Conservation (phyloP, 768 basidiomycete genomes). For the Mycena polygramma region DNA sequence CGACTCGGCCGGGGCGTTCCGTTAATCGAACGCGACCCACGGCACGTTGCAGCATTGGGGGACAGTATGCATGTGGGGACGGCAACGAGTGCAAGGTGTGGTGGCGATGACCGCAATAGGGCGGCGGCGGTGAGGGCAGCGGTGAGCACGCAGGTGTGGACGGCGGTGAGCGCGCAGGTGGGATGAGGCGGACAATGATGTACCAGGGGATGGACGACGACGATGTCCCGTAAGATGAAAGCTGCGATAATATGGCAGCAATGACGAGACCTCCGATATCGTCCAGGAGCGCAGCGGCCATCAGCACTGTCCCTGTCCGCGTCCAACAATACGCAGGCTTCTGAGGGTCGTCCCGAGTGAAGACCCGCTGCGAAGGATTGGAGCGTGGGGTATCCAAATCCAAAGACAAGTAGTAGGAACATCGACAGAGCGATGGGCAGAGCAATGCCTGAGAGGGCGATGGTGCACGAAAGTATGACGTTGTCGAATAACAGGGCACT, state of each 20-base stretch:
- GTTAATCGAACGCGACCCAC: no score
- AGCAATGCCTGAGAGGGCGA: slow-evolving; percentile 65
- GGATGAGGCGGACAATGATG: slow-evolving; percentile 64
- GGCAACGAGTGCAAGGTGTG: no score
- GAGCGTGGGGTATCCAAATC: slow-evolving; percentile 55
- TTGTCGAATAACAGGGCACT: slow-evolving; percentile 59
- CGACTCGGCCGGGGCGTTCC: no score
- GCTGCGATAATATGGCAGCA: slow-evolving; percentile 62
- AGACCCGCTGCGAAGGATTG: slow-evolving; percentile 76
- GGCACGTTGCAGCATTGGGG: no score
- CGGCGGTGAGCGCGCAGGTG: no score
- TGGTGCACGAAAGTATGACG: slow-evolving; percentile 59
- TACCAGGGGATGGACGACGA: slow-evolving; percentile 42
- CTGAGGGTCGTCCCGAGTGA: slow-evolving; percentile 76
- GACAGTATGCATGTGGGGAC: no score
- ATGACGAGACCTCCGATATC: slow-evolving; percentile 75
- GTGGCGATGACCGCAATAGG: no score
- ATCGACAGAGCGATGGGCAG: slow-evolving; percentile 65
- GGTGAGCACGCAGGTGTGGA: no score
- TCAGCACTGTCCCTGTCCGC: slow-evolving; percentile 67
- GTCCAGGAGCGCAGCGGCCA: slow-evolving; percentile 75
- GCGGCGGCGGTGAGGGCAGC: no score
- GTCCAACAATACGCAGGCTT: slow-evolving; percentile 61
- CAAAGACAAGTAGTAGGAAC: slow-evolving; percentile 56
- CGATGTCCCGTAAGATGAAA: slow-evolving; percentile 43